phyloP scores from a whole-genome alignment of 768 basidiomycete species.

The Kwoniella sp. region DNA sequence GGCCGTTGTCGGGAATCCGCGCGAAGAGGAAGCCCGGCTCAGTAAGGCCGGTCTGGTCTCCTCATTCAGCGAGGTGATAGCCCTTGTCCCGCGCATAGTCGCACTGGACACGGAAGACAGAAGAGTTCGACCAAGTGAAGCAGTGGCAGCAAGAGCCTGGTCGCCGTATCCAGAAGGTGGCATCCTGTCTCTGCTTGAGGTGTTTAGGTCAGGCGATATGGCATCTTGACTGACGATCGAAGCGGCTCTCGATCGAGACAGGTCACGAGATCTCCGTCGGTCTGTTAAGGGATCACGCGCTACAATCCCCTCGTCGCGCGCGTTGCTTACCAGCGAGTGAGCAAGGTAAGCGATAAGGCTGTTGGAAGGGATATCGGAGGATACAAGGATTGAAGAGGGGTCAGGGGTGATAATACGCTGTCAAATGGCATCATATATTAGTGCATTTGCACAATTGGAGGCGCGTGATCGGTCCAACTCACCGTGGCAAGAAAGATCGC shows the following conservation, averaged over 20 bases:
- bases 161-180: constrained; percentile 37
- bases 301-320: constrained; percentile 42
- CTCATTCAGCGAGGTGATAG: constrained; percentile 18
- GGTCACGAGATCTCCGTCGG: constrained; percentile 22
- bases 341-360: constrained; percentile 49
- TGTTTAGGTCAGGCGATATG: background rate
- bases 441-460: background rate
- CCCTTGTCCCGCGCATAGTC: constrained; percentile 26
- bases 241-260: constrained; percentile 31
- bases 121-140: constrained; percentile 40
- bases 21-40: constrained; percentile 27
- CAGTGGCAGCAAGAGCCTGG: constrained; percentile 47
- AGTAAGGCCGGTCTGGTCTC: constrained; percentile 37
- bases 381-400: constrained; percentile 43
- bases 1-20: constrained; percentile 41
- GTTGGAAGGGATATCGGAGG: constrained; percentile 32
- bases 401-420: constrained; percentile 52
- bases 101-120: constrained; percentile 38
- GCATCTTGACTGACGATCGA: constrained; percentile 33
- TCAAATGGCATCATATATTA: constrained; percentile 3
- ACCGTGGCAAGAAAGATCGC: constrained; percentile 53
- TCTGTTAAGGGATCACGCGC: constrained; percentile 33
- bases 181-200: constrained; percentile 5
- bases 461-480: too few species aligned
- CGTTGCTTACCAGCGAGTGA: constrained; percentile 45